A percentile compares a stretch with the other conserved stretches of the same genome.
phyloP scores from a whole-genome alignment of 306 rosid genomes.

The Mimosa pudica region DNA sequence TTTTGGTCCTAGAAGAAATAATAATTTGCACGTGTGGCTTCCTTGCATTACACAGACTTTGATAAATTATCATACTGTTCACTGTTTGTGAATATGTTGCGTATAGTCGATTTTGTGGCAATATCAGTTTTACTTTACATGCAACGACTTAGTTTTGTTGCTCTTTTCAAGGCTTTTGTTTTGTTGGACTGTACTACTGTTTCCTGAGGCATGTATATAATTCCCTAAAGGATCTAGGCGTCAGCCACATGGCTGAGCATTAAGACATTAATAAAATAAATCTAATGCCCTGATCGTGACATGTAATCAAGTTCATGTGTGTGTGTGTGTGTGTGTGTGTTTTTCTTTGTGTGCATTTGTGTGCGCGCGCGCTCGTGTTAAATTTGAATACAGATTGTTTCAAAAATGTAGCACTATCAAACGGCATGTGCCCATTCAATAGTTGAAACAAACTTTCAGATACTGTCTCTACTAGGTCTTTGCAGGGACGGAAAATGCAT shows the following conservation, averaged over 20 bases:
- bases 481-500: slow-evolving; percentile 17
- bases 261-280: not conserved
- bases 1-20: no score
- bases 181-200: not conserved
- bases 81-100: no score
- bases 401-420: not conserved
- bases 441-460: not conserved
- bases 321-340: no score
- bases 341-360: no score
- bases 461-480: not conserved
- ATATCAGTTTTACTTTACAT: not conserved
- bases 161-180: not conserved
- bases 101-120: not conserved
- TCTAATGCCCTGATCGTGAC: not conserved
- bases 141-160: not conserved
- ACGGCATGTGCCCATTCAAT: slow-evolving; percentile 2
- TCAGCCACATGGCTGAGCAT: not conserved
- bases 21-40: no score
- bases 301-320: not conserved
- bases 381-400: not conserved
- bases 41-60: no score
- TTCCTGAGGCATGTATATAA: not conserved
- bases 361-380: not conserved
- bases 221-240: not conserved
- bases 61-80: no score